Conservation (phyloP, 1,284 basidiomycete species). For the Sporisorium reilianum region DNA sequence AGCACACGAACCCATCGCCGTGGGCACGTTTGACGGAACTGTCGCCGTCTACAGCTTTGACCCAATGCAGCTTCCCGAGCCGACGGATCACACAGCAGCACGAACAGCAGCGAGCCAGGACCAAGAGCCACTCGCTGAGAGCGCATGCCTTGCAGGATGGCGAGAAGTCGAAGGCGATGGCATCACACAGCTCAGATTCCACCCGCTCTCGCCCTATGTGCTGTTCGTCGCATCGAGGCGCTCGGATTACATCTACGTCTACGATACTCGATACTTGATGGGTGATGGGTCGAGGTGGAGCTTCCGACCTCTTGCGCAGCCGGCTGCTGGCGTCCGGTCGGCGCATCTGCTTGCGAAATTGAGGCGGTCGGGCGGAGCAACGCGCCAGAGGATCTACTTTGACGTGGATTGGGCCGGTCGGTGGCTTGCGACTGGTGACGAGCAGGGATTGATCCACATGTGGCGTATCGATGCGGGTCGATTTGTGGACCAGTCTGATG, state of each 20-base stretch:
- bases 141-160: constrained; percentile 55
- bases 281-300: constrained; percentile 34
- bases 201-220: constrained; percentile 50
- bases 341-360: constrained; percentile 48
- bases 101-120: neutral
- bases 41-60: constrained; percentile 52
- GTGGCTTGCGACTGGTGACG: constrained; percentile 51
- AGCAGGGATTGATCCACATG: constrained; percentile 34
- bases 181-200: constrained; percentile 56
- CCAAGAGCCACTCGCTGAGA: constrained; percentile 19
- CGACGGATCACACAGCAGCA: constrained; percentile 29
- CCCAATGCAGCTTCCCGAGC: constrained; percentile 19
- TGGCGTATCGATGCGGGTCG: constrained; percentile 49
- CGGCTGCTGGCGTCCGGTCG: constrained; percentile 21
- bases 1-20: constrained; percentile 52
- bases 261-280: constrained; percentile 52
- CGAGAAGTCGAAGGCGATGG: constrained; percentile 54
- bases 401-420: constrained; percentile 57
- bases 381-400: constrained; percentile 55
- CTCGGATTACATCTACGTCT: constrained; percentile 48
- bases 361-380: constrained; percentile 14
- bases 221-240: constrained; percentile 55
- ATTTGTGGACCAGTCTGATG: constrained; percentile 18
- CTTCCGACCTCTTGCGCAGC: constrained; percentile 36
- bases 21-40: constrained; percentile 54